Base-by-base conservation (phyloP, 148 eudicot genomes). In the Bassia scoparia region DNA sequence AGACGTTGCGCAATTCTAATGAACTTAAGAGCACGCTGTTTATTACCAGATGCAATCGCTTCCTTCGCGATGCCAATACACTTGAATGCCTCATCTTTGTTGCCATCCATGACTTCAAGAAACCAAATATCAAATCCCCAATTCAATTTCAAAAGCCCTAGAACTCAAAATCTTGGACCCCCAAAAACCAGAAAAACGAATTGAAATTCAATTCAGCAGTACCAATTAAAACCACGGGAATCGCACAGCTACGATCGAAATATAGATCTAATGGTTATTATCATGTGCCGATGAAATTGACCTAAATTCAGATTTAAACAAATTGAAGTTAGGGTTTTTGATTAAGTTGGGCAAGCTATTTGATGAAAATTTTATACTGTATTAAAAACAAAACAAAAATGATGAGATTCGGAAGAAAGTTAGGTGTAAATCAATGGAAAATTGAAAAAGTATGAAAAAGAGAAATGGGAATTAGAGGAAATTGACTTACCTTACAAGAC, bases 71-170 rank as follows among this genome's bases (percentile, higher is more conserved):
- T 91, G 9, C 81, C 81, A 60, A 89, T 68, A 77, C 96, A 95
- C 77, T 87, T 91, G 7, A 86, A 52, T 29, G 99, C 97, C 79
- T 95, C 99, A 68, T 89, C 99, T 78, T 91, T 95, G 81, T 95
- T 95, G 78, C 96, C 58, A 74, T 95, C 99, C 99, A 87, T 85
- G 67, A 78, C 64, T 73, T 55, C 30, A 48, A 66, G 24, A 31
- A 77, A 12, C 30, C 12, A 41, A 61, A 30, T 48, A 61, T 4
- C 16, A 71, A 54, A 29, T 44, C 60, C 70, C 73, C 70, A 29
- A 77, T 72, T 72, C 66, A 60, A 30, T 44, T 78, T 72, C 70
- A 13, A 75, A 78, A 74, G 0, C 72, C 69, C 63, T 35, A 33
- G 7, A 75, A 48, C 7, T 67, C 68, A 29, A 49, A 56, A 44